A percentile compares a stretch with the other conserved stretches of the same genome.
These are phyloP conservation scores for Centaurea solstitialis DNA, from an alignment of 129 eudicot species.

Conservation along the genomic window DNA sequence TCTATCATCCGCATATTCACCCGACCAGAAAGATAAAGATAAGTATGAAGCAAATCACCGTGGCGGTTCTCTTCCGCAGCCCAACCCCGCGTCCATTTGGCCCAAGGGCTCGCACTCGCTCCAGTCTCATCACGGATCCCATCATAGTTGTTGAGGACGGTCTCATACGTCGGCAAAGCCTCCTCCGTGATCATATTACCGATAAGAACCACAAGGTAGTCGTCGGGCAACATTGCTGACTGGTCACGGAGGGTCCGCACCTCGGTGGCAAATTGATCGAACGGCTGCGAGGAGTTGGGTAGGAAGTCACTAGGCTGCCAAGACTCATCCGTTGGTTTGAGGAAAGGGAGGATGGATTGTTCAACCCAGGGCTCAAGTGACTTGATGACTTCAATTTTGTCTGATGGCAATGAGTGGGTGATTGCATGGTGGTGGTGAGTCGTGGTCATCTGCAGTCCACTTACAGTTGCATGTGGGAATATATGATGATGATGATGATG, in stretches of 20 bases:
- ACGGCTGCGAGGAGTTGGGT: constrained; percentile 31
- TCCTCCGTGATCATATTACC: constrained; percentile 52
- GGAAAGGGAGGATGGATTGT: constrained; percentile 30
- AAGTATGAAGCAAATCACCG: constrained; percentile 43
- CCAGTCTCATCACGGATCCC: constrained; percentile 46
- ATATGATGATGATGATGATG: background rate
- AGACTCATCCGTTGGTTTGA: constrained; percentile 25
- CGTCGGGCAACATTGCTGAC: constrained; percentile 30
- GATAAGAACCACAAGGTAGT: constrained; percentile 40
- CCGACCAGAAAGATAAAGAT: constrained; percentile 48
- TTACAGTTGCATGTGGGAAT: background rate
- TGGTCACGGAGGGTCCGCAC: constrained; percentile 26
- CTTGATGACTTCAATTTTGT: constrained; percentile 29
- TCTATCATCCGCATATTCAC: constrained; percentile 44
- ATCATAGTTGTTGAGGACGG: constrained; percentile 39
- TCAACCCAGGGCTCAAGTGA: constrained; percentile 41
- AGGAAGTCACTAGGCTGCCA: constrained; percentile 45
- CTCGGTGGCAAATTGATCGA: constrained; percentile 27
- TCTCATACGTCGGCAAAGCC: constrained; percentile 43
- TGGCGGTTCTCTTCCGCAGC: constrained; percentile 48
- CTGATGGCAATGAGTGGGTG: constrained; percentile 37
- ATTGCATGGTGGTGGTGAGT: background rate
- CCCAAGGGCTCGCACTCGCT: constrained; percentile 34
- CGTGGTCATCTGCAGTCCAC: background rate
- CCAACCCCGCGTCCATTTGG: constrained; percentile 47